phyloP scores from a whole-genome alignment of 305 asterid species.

The Monarda citriodora region DNA sequence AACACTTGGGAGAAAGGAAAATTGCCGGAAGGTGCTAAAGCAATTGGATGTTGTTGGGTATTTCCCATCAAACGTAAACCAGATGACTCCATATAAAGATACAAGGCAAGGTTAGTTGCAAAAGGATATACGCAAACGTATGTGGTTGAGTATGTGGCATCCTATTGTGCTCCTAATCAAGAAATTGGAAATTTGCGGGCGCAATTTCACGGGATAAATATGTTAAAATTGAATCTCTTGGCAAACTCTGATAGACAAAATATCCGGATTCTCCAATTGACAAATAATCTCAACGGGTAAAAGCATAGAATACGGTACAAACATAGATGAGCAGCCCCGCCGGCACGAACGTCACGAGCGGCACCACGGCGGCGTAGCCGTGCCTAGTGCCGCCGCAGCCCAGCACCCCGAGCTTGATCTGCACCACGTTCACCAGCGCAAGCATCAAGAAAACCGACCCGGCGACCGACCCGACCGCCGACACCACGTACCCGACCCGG shows the following conservation, averaged over 20 bases:
- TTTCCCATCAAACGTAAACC: no score
- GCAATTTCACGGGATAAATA: no score
- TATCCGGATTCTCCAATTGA: background rate
- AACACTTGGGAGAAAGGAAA: no score
- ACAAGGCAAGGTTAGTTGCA: no score
- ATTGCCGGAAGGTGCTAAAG: no score
- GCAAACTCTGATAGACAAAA: background rate
- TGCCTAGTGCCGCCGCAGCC: conserved; percentile 74
- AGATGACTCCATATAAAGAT: no score
- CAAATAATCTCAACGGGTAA: conserved; percentile 44
- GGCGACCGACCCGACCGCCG: conserved; percentile 80
- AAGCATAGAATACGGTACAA: conserved; percentile 68
- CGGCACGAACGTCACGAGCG: conserved; percentile 74
- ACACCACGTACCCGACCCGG: conserved; percentile 80
- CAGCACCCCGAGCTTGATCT: conserved; percentile 83
- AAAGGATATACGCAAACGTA: no score
- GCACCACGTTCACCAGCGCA: conserved; percentile 86
- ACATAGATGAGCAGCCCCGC: conserved; percentile 71
- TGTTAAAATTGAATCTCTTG: background rate
- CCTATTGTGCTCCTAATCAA: no score
- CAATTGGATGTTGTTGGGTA: no score
- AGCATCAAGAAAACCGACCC: conserved; percentile 83
- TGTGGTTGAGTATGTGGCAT: no score
- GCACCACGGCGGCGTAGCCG: conserved; percentile 77
- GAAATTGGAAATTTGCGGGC: no score